Evolutionary conservation across 228 moss, liverwort and hornwort genomes (phyloP).

Genomic region (Sphagnum magellanicum): DNA sequence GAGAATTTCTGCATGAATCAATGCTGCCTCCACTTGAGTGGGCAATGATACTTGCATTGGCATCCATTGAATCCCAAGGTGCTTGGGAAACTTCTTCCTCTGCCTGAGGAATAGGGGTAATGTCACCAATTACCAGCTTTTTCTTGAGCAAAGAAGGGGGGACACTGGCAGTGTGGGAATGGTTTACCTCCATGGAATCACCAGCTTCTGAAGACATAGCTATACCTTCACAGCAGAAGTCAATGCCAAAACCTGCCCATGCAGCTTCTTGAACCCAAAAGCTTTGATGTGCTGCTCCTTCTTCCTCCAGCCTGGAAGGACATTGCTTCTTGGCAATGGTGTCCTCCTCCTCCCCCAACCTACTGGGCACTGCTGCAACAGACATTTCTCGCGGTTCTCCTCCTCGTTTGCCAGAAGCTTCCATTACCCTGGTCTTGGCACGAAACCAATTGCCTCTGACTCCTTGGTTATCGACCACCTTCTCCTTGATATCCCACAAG

Average conservation of each 20-base stretch:
- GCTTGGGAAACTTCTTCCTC: background rate
- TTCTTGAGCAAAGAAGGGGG: constrained; percentile 28
- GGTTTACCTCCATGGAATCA: constrained; percentile 2
- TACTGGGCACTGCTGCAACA: no score
- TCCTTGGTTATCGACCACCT: constrained; percentile 20
- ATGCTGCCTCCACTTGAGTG: no score
- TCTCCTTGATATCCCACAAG: constrained; percentile 34
- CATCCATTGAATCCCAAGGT: background rate
- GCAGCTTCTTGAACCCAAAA: constrained; percentile 46
- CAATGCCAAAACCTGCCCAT: constrained; percentile 41
- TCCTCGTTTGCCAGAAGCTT: no score
- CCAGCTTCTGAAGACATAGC: constrained; percentile 2
- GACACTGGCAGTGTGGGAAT: constrained; percentile 6
- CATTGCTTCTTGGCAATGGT: no score
- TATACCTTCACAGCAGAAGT: constrained; percentile 19
- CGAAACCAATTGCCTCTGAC: constrained; percentile 7
- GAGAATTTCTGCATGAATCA: no score
- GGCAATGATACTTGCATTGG: no score
- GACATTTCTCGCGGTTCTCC: no score
- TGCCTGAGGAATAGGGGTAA: background rate
- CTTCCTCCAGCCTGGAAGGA: background rate
- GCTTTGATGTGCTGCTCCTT: constrained; percentile 10
- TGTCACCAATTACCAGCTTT: constrained; percentile 26
- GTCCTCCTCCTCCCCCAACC: no score
- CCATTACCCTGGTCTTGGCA: no score